Conservation (phyloP, 2,329 filamentous ascomycete genomes). For the Sordariomycetes sp. region DNA sequence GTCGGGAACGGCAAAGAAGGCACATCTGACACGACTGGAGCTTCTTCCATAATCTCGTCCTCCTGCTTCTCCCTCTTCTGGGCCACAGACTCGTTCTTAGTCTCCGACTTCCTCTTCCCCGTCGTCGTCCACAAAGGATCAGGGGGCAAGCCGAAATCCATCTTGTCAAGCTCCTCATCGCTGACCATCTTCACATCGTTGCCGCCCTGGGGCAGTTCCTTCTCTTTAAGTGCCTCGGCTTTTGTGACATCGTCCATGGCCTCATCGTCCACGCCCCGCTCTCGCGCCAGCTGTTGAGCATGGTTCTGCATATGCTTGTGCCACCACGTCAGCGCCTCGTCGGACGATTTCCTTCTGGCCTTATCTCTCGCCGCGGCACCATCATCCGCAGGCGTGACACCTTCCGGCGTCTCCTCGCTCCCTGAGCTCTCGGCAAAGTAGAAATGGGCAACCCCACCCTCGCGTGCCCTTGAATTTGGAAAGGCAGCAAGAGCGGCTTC, state of each 20-base stretch:
- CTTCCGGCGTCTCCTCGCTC: slow-evolving; percentile 37
- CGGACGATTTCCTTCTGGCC: slow-evolving; percentile 45
- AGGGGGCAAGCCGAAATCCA: slow-evolving; percentile 28
- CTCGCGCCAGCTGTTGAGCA: slow-evolving; percentile 53
- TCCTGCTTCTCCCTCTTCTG: slow-evolving; percentile 4
- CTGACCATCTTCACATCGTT: slow-evolving; percentile 18
- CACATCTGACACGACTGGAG: not conserved
- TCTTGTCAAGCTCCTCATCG: slow-evolving; percentile 32
- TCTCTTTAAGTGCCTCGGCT: not conserved
- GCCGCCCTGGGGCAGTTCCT: not conserved
- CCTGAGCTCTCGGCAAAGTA: slow-evolving; percentile 56
- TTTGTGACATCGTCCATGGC: slow-evolving; percentile 13
- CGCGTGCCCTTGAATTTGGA: slow-evolving; percentile 59
- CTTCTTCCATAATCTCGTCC: slow-evolving; percentile 2
- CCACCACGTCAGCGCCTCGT: slow-evolving; percentile 61
- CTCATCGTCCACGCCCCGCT: slow-evolving; percentile 20
- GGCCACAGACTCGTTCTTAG: slow-evolving; percentile 17
- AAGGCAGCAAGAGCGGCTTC: slow-evolving; percentile 71
- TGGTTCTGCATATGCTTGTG: slow-evolving; percentile 74
- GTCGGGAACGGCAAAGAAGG: slow-evolving; percentile 2
- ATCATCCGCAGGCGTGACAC: not conserved
- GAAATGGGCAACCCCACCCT: slow-evolving; percentile 62
- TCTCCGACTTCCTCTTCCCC: slow-evolving; percentile 16
- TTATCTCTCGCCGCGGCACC: not conserved
- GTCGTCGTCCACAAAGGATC: slow-evolving; percentile 32